These are phyloP conservation scores for Eustoma russellianum DNA, from an alignment of 257 asterid genomes.

Conservation along the genomic window DNA sequence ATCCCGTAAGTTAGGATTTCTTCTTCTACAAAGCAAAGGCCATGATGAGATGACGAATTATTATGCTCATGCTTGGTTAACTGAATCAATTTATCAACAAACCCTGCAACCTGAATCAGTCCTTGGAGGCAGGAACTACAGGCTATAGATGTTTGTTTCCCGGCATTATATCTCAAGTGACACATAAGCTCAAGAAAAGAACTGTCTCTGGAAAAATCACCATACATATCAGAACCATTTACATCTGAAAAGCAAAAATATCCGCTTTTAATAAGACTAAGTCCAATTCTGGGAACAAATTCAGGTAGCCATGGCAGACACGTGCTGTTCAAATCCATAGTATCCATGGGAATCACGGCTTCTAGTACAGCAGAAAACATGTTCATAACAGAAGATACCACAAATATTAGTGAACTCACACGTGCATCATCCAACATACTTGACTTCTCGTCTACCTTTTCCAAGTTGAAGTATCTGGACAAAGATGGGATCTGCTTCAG, in stretches of 20 bases:
- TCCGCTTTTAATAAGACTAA: conserved; percentile 45
- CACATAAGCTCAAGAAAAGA: conserved; percentile 47
- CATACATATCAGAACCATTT: conserved; percentile 12
- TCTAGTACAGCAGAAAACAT: conserved; percentile 61
- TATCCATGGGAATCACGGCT: conserved; percentile 53
- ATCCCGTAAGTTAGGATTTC: conserved; percentile 63
- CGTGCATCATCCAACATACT: conserved; percentile 32
- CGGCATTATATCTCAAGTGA: conserved; percentile 36
- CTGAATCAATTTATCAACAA: conserved; percentile 58
- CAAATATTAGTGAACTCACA: conserved; percentile 50
- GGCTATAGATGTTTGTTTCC: conserved; percentile 50
- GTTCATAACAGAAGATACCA: conserved; percentile 60
- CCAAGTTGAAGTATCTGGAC: conserved; percentile 24
- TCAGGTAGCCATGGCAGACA: conserved; percentile 82
- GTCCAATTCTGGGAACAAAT: conserved; percentile 72
- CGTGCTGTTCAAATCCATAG: conserved; percentile 20
- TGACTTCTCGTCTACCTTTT: conserved; percentile 24
- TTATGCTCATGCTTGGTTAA: conserved; percentile 43
- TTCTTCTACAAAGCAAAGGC: conserved; percentile 35
- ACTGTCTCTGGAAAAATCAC: conserved; percentile 18
- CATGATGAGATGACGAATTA: conserved; percentile 20
- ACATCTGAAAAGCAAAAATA: conserved; percentile 33
- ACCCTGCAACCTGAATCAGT: conserved; percentile 42
- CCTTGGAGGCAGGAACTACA: conserved; percentile 83
- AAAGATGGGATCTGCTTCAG: conserved; percentile 33